These are phyloP conservation scores for Anacardium occidentale DNA, from an alignment of 345 rosid genomes.

Conservation along the genomic window DNA sequence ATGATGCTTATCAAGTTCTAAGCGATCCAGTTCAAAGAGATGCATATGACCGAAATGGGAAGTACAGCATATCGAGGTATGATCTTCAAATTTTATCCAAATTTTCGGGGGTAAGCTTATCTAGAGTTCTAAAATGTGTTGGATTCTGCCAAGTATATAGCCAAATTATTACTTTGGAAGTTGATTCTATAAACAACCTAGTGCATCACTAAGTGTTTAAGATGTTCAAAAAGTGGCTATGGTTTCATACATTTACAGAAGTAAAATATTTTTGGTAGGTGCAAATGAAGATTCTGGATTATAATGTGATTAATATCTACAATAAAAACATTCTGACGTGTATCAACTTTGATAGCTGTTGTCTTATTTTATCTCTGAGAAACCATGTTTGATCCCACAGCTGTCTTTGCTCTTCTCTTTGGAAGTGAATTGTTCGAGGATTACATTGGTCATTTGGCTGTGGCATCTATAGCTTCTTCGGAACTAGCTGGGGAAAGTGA, in stretches of 20 bases:
- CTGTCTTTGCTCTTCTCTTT: slow-evolving; percentile 87
- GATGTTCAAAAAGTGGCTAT: not conserved
- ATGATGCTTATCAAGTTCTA: slow-evolving; percentile 73
- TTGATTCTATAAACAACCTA: not conserved
- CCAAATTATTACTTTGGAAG: not conserved
- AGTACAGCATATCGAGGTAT: slow-evolving; percentile 52
- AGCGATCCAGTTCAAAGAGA: slow-evolving; percentile 66
- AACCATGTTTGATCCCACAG: slow-evolving; percentile 78
- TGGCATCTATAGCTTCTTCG: slow-evolving; percentile 85
- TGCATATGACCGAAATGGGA: slow-evolving; percentile 61
- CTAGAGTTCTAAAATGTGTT: not conserved
- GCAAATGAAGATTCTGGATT: not conserved
- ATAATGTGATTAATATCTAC: too few relatives aligned
- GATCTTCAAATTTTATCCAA: not conserved
- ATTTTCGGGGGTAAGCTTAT: too few relatives aligned
- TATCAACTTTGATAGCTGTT: not conserved
- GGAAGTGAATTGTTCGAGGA: slow-evolving; percentile 96
- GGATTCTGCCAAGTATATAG: not conserved
- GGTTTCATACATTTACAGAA: not conserved
- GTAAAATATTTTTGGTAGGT: not conserved
- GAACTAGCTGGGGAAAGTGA: slow-evolving; percentile 52
- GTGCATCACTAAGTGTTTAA: not conserved
- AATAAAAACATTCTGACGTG: too few relatives aligned
- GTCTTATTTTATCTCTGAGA: slow-evolving; percentile 48
- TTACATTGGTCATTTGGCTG: slow-evolving; percentile 86